Conservation (phyloP, 441 rosid genomes). For the Caryocar brasiliense region DNA sequence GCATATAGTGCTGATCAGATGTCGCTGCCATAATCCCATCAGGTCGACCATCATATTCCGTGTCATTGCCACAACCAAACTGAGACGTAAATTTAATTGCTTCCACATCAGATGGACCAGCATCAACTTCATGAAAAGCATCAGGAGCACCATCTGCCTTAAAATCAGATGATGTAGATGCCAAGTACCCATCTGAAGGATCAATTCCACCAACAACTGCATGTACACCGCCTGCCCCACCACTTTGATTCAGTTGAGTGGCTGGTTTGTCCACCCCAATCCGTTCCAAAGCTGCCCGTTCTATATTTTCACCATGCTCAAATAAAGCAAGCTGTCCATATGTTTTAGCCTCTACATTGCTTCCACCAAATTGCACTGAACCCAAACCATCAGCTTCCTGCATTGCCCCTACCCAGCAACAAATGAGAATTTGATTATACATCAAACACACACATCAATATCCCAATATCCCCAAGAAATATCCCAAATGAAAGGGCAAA, state of each 20-base stretch:
- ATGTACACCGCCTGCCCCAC: constrained; percentile 19
- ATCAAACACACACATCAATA: constrained; percentile 24
- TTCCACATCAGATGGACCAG: constrained; percentile 20
- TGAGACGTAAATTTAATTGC: constrained; percentile 18
- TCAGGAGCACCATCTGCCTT: constrained; percentile 20
- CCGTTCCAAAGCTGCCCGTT: constrained; percentile 19
- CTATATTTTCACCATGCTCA: constrained; percentile 15
- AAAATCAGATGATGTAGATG: constrained; percentile 15
- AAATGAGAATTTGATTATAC: constrained; percentile 71
- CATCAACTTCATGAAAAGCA: constrained; percentile 18
- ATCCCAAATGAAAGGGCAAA: constrained; percentile 10
- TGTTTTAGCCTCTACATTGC: constrained; percentile 21
- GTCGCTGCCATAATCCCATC: constrained; percentile 24
- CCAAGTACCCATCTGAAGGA: constrained; percentile 18
- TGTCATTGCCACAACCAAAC: constrained; percentile 9
- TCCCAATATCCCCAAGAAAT: constrained; percentile 13
- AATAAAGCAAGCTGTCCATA: constrained; percentile 12
- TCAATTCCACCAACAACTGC: constrained; percentile 17
- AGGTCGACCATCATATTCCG: constrained; percentile 17
- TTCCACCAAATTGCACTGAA: constrained; percentile 30
- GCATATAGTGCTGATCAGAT: constrained; percentile 26
- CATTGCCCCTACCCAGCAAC: constrained; percentile 90
- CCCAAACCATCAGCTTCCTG: constrained; percentile 72
- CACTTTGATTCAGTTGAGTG: constrained; percentile 25
- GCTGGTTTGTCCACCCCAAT: constrained; percentile 17